These are phyloP conservation scores for Verbena officinalis DNA, from an alignment of 257 asterid genomes.

Conservation along the genomic window DNA sequence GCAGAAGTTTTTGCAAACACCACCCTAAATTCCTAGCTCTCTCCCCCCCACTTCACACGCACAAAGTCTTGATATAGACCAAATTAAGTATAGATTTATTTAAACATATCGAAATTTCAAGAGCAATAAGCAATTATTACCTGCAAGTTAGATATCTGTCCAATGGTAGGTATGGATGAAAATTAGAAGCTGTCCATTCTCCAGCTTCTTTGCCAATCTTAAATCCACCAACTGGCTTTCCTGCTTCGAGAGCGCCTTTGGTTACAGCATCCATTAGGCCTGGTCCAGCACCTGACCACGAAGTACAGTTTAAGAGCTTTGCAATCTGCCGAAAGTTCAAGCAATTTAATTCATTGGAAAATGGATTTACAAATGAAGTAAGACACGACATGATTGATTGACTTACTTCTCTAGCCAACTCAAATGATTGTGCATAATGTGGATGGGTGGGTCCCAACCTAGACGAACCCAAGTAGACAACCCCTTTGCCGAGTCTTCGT, in stretches of 20 bases:
- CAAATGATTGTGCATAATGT: slow-evolving; percentile 58
- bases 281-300: slow-evolving; percentile 98
- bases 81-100: not conserved
- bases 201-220: slow-evolving; percentile 93
- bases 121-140: slow-evolving; percentile 34
- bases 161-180: slow-evolving; percentile 74
- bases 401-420: slow-evolving; percentile 70
- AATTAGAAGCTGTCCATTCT: slow-evolving; percentile 77
- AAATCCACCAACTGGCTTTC: slow-evolving; percentile 89
- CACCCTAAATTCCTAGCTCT: too few relatives aligned
- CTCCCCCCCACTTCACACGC: too few relatives aligned
- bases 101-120: not conserved
- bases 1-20: too few relatives aligned
- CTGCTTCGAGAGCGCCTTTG: slow-evolving; percentile 85
- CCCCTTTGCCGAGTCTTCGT: slow-evolving; percentile 83
- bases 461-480: slow-evolving; percentile 91
- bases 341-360: not conserved
- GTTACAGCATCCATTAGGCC: slow-evolving; percentile 97
- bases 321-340: slow-evolving; percentile 59
- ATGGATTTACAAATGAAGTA: not conserved
- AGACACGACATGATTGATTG: not conserved
- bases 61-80: not conserved
- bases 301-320: slow-evolving; percentile 68
- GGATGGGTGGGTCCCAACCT: slow-evolving; percentile 78
- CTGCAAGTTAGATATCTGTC: slow-evolving; percentile 85